Percentiles rank a stretch among this genome's conserved stretches.
Conservation (phyloP, 2,329 filamentous ascomycete species). For the Colletotrichum caudatum region DNA sequence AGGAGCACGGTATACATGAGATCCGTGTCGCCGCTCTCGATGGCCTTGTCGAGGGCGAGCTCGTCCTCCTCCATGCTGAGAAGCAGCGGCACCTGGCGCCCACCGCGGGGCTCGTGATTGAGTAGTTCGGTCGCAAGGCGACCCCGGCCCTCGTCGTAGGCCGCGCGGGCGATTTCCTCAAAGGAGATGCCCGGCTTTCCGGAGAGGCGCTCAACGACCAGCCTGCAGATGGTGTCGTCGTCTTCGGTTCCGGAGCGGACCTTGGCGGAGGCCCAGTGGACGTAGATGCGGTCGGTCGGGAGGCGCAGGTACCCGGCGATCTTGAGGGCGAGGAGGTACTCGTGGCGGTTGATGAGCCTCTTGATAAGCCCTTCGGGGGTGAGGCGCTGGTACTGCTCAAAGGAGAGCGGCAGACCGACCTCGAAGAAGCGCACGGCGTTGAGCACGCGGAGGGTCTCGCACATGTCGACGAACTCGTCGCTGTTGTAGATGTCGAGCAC, state of each 20-base stretch:
- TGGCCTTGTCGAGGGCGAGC: constrained; percentile 93
- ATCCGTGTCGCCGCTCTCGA: constrained; percentile 95
- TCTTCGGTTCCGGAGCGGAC: constrained; percentile 87
- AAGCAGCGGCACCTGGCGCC: constrained; percentile 94
- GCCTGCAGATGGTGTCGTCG: constrained; percentile 86
- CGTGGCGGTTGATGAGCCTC: constrained; percentile 86
- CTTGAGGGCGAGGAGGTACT: constrained; percentile 90
- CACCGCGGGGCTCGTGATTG: constrained; percentile 92
- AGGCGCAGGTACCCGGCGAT: constrained; percentile 89
- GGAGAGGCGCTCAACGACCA: constrained; percentile 87
- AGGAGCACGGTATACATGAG: constrained; percentile 90
- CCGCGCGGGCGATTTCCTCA: constrained; percentile 90
- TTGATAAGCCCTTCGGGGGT: constrained; percentile 90
- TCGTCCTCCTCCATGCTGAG: constrained; percentile 96
- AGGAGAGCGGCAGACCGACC: constrained; percentile 88
- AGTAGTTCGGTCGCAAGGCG: constrained; percentile 91
- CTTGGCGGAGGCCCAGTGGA: constrained; percentile 97
- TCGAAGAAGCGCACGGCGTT: constrained; percentile 94
- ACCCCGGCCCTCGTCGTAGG: constrained; percentile 91
- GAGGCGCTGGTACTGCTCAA: constrained; percentile 92
- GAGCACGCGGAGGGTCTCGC: constrained; percentile 89
- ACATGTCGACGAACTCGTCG: constrained; percentile 99
- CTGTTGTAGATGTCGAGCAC: constrained; percentile 97
- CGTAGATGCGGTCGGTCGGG: constrained; percentile 89
- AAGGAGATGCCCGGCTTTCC: constrained; percentile 96